Evolutionary conservation across 2,329 filamentous ascomycete species (phyloP).

Genomic region (Arthroderma sp.): DNA sequence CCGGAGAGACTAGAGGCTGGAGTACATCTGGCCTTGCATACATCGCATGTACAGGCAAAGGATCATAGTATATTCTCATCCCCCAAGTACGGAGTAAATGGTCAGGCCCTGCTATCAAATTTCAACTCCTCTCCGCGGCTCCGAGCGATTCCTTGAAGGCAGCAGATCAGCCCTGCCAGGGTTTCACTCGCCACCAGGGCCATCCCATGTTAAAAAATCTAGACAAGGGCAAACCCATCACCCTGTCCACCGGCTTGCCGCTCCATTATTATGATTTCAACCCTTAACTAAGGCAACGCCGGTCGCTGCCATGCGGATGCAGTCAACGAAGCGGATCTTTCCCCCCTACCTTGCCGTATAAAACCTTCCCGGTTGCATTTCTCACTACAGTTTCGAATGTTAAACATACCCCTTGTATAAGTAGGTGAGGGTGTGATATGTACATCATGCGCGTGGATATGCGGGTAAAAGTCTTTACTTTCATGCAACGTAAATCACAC

Average conservation of each 20-base stretch:
- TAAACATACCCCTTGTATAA: not conserved
- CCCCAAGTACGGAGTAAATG: too few species aligned
- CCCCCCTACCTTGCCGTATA: not conserved
- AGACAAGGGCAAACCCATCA: not conserved
- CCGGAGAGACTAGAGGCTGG: not conserved
- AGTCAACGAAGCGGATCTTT: not conserved
- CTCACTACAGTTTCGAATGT: not conserved
- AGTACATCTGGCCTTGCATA: not conserved
- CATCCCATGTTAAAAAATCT: not conserved
- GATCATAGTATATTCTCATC: too few species aligned
- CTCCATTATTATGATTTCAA: not conserved
- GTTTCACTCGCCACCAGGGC: not conserved
- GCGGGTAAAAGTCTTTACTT: not conserved
- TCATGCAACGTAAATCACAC: not conserved
- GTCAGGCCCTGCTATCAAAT: too few species aligned
- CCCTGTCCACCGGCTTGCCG: not conserved
- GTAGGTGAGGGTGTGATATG: not conserved
- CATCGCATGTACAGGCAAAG: too few species aligned
- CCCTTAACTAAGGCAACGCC: not conserved
- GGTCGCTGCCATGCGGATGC: not conserved
- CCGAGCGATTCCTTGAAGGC: too few species aligned
- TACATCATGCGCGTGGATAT: not conserved
- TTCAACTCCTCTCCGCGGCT: too few species aligned
- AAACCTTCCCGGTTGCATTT: not conserved
- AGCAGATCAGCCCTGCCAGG: not conserved